Percentiles rank a stretch among this genome's conserved stretches.
Evolutionary conservation across 768 basidiomycete species (phyloP).

Genomic region (Podaxis sp.): DNA sequence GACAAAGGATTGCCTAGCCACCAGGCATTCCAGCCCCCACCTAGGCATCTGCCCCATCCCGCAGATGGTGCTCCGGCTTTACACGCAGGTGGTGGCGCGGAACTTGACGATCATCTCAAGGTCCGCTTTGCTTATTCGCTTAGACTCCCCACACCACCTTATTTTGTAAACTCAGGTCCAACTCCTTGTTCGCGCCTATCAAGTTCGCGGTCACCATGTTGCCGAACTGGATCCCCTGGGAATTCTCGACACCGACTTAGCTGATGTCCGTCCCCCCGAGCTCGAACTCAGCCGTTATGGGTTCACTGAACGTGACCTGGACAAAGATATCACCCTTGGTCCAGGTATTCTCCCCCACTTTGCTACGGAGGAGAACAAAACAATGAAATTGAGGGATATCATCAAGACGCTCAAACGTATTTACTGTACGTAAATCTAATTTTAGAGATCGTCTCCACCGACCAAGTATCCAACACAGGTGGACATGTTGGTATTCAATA

Average conservation of each 20-base stretch:
- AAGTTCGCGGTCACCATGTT: constrained; percentile 97
- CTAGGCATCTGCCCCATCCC: constrained; percentile 64
- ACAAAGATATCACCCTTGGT: constrained; percentile 92
- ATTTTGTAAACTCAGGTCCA: constrained; percentile 63
- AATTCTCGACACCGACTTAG: constrained; percentile 87
- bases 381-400: constrained; percentile 90
- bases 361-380: constrained; percentile 78
- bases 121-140: constrained; percentile 37
- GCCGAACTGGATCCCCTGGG: constrained; percentile 96
- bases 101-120: constrained; percentile 94
- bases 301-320: constrained; percentile 91
- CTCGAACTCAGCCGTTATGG: constrained; percentile 94
- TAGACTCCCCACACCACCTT: constrained; percentile 5
- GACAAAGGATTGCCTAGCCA: constrained; percentile 80
- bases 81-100: constrained; percentile 64
- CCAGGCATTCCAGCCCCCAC: constrained; percentile 86
- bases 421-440: constrained; percentile 69
- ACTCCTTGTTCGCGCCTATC: constrained; percentile 96
- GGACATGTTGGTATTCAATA: constrained; percentile 90
- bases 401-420: constrained; percentile 89
- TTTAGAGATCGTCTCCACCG: background rate
- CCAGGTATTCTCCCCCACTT: constrained; percentile 97
- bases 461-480: constrained; percentile 43
- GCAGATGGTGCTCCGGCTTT: constrained; percentile 81
- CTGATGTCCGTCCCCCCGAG: constrained; percentile 77